phyloP scores from a whole-genome alignment of 2,329 filamentous ascomycete species.

The Neonectria sp. region DNA sequence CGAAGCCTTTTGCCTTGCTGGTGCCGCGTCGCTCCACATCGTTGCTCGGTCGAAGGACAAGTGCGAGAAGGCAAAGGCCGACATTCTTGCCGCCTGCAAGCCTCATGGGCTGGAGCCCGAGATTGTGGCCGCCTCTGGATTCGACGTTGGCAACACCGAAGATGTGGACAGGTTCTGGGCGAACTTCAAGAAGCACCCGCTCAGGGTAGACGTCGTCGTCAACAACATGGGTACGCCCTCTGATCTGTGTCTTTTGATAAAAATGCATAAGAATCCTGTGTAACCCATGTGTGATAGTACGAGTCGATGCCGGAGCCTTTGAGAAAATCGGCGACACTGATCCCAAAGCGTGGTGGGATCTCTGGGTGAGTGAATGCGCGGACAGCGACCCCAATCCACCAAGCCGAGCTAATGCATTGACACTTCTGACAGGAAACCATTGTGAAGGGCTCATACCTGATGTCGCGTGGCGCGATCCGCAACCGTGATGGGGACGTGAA shows the following conservation, averaged over 20 bases:
- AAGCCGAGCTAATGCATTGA: not conserved
- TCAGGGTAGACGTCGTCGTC: not conserved
- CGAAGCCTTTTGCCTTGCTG: too few relatives aligned
- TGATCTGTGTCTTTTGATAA: not conserved
- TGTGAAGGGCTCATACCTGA: not conserved
- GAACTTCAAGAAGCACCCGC: not conserved
- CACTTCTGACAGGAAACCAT: not conserved
- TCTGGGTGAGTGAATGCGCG: not conserved
- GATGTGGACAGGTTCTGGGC: not conserved
- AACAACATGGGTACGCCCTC: not conserved
- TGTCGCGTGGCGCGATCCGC: not conserved
- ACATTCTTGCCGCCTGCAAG: not conserved
- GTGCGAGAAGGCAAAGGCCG: not conserved
- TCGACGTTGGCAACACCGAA: not conserved
- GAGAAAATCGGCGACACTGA: not conserved
- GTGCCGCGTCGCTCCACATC: too few relatives aligned
- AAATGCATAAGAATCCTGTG: not conserved
- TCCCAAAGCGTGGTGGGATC: not conserved
- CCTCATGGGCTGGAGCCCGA: not conserved
- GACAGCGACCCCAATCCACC: not conserved
- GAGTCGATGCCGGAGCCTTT: not conserved
- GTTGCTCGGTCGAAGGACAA: too few relatives aligned
- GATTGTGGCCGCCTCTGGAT: not conserved
- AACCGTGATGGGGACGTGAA: not conserved
- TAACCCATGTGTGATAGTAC: not conserved